Percentiles rank a stretch among this genome's conserved stretches.
These are phyloP conservation scores for Nothophytophthora sp. DNA, from an alignment of 352 stramenopile genomes.

Conservation along the genomic window DNA sequence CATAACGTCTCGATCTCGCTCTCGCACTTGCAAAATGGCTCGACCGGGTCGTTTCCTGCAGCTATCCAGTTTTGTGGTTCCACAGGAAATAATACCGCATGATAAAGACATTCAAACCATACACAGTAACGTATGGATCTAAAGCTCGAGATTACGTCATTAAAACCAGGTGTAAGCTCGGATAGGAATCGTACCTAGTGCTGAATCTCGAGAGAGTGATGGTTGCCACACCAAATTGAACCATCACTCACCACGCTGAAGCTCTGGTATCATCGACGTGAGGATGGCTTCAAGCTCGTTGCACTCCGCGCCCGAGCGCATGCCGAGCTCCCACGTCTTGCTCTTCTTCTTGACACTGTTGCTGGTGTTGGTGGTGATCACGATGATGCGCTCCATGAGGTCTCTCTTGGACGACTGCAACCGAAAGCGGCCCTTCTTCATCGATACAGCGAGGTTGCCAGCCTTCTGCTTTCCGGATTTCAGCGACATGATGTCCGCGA, in stretches of 20 bases:
- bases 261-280: too few relatives aligned
- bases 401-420: conserved; percentile 29
- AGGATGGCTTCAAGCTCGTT: conserved; percentile 23
- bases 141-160: too few relatives aligned
- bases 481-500: conserved; percentile 42
- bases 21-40: too few relatives aligned
- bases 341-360: too few relatives aligned
- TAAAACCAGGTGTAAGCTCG: neutral
- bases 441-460: conserved; percentile 1
- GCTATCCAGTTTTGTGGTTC: conserved; percentile 2
- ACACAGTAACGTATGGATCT: neutral
- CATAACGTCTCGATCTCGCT: too few relatives aligned
- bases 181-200: too few relatives aligned
- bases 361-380: conserved; percentile 18
- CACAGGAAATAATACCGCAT: neutral
- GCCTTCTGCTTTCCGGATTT: conserved; percentile 18
- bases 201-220: too few relatives aligned
- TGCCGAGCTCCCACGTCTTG: conserved; percentile 45
- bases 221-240: too few relatives aligned
- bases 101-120: neutral
- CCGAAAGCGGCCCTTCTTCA: conserved; percentile 27
- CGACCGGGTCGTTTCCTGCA: too few relatives aligned
- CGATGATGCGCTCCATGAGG: conserved; percentile 18
- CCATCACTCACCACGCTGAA: too few relatives aligned
- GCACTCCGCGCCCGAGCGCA: conserved; percentile 42